phyloP scores from a whole-genome alignment of 1,284 basidiomycete genomes.

The Polyporus tsugae region DNA sequence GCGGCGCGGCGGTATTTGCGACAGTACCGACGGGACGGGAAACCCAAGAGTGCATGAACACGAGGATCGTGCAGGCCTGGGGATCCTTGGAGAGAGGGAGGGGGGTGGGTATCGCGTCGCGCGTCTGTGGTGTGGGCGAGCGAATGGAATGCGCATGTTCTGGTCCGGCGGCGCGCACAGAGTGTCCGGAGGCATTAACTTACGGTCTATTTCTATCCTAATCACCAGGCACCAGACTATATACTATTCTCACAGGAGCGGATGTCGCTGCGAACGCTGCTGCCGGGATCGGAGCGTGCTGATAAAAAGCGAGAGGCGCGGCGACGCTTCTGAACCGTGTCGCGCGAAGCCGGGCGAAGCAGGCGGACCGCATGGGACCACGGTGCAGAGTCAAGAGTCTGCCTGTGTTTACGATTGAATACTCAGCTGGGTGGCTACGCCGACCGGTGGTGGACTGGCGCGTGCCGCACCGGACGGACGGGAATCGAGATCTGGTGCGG shows the following conservation, averaged over 20 bases:
- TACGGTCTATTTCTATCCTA: constrained; percentile 33
- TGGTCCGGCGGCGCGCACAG: constrained; percentile 16
- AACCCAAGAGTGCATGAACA: constrained; percentile 39
- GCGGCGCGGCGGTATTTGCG: constrained; percentile 46
- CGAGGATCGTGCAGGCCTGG: constrained; percentile 22
- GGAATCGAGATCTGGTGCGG: constrained; percentile 31
- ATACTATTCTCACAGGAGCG: constrained; percentile 25
- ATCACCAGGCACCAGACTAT: constrained; percentile 30
- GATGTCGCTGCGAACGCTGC: constrained; percentile 17
- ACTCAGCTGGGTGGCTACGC: not conserved
- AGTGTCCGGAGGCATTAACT: constrained; percentile 28
- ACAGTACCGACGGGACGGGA: constrained; percentile 38
- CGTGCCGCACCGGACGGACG: constrained; percentile 25
- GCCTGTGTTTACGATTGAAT: not conserved
- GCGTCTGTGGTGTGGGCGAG: constrained; percentile 10
- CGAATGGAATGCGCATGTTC: constrained; percentile 21
- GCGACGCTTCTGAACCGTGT: constrained; percentile 15
- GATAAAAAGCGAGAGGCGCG: constrained; percentile 13
- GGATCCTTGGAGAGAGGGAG: not conserved
- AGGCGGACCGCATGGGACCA: constrained; percentile 31
- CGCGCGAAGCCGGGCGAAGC: constrained; percentile 29
- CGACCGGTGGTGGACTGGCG: constrained; percentile 12
- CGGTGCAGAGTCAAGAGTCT: constrained; percentile 9
- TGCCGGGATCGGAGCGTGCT: constrained; percentile 18
- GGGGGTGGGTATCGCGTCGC: constrained; percentile 7